Evolutionary conservation across 2,329 filamentous ascomycete species (phyloP), one percentile per base, ranked within the genome.

Genomic region (Cytospora mali): DNA sequence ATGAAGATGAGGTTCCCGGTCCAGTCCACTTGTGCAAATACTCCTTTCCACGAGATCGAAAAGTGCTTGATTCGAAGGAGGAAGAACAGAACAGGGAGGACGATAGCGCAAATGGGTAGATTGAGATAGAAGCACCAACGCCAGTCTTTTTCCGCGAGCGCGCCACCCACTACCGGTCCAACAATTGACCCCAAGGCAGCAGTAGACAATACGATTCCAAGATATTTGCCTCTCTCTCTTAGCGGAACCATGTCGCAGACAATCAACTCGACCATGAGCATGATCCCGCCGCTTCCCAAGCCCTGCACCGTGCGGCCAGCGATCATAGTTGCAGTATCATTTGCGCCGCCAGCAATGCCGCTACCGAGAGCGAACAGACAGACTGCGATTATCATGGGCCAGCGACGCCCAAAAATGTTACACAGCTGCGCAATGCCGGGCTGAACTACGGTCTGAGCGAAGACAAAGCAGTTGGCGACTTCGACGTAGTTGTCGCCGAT

Each of bases 71-170:
- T 27, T 18, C 39, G 35, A 11, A 57, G 66, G 61, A 73, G 67
- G 49, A 73, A n/a, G 35, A 71, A 56, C 21, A 75, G 64, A 42
- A 70, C 61, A 5, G 67, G 35, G 18, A 75, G 64, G 6, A 70
- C 62, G 46, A 70, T 52, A 62, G 66, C 70, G 66, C 73, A 68
- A 65, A 73, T 68, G 50, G 72, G 73, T 13, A 74, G 66, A 58
- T 73, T 74, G n/a, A 75, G 31, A 42, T 62, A 66, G 56, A 58
- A 58, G 46, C 25, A 14, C 56, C 56, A 58, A 14, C 56, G 56
- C 56, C 56, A 58, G 28, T 35, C 18, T 7, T 9, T 14, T 21
- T 55, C 18, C 6, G 52, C 52, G 18, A 55, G n/a, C 7, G 53
- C 53, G 9, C 53, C 53, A 11, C 53, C 53, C 7, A 39, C 29